Base-by-base conservation (phyloP, 805 yeast genomes). In the Torulaspora indica region DNA sequence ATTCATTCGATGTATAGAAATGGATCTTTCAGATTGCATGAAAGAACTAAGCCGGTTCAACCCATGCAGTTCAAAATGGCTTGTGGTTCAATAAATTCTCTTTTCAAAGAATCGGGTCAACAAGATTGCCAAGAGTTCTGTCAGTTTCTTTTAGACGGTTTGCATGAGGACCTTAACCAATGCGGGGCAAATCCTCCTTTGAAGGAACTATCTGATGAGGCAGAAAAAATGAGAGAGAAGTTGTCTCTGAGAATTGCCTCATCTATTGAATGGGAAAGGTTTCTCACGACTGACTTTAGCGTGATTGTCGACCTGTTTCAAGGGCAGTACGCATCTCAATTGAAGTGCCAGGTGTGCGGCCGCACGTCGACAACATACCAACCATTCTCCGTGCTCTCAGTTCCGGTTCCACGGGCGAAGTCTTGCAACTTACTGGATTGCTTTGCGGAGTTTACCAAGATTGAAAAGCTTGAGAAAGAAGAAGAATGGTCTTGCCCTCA, bases 111-210 rank as follows among this genome's bases (percentile, higher is more conserved):
- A 2, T 82, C 81, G 53, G 79, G 78, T 46, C 97, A 91, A 61
- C 97, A 91, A 58, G 98, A 91, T 60, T 85, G 96, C 1, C 96
- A 90, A 61, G 98, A 91, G 60, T 84, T 91, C 58, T 73, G 89
- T 40, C 90, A 95, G 24, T 91, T 85, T 72, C 64, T 91, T 25
- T 70, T 91, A 22, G 96, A 91, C 64, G 89, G 93, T 2, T 68
- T 91, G 29, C 97, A 91, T 60, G 97, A 91, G 63, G 98, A 91
- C 64, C 71, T 91, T 51, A 90, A 90, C 58, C 73, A 74, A 38
- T 71, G 73, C 52, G 86, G 86, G 2, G 69, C 66, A 24, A 75
- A 73, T 38, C 73, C 74, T 2, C 71, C 78, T 35, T 55, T 70
- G 24, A 72, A 76, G 14, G 87, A 81, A 51, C 74, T 84, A 47